These are phyloP conservation scores for Biscogniauxia mediterranea DNA, from an alignment of 2,329 filamentous ascomycete species.

Conservation along the genomic window DNA sequence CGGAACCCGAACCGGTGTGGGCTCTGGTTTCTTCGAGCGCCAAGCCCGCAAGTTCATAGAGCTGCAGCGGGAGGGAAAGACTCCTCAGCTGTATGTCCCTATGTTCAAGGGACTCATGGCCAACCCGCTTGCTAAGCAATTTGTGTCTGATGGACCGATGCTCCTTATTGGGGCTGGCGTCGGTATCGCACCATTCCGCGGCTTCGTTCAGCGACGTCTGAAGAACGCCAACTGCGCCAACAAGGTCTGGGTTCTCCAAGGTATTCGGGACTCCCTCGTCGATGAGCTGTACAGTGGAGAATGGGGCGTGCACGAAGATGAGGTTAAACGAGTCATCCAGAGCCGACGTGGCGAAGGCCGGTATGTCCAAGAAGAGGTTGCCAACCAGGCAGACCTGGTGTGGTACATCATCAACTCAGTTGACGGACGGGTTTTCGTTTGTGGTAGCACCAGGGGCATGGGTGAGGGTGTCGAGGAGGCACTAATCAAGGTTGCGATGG, in stretches of 20 bases:
- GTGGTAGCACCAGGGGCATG: slow-evolving; percentile 94
- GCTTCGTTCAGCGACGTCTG: slow-evolving; percentile 79
- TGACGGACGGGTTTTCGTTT: slow-evolving; percentile 96
- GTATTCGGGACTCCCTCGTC: slow-evolving; percentile 69
- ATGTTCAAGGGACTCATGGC: slow-evolving; percentile 99
- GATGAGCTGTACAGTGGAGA: slow-evolving; percentile 97
- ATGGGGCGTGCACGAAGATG: slow-evolving; percentile 88
- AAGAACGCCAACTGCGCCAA: slow-evolving; percentile 39
- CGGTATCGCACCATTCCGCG: slow-evolving; percentile 94
- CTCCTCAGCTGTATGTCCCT: slow-evolving; percentile 71
- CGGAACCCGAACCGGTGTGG: slow-evolving; percentile 75
- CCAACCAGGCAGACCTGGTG: slow-evolving; percentile 88
- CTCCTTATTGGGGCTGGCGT: slow-evolving; percentile 95
- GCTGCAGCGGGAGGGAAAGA: slow-evolving; percentile 59
- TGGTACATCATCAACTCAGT: slow-evolving; percentile 97
- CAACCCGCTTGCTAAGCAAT: slow-evolving; percentile 89
- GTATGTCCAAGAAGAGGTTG: slow-evolving; percentile 96
- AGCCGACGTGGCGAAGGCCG: slow-evolving; percentile 74
- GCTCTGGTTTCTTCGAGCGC: slow-evolving; percentile 90
- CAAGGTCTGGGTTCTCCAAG: slow-evolving; percentile 39
- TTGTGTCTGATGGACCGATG: slow-evolving; percentile 94
- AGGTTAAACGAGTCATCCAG: slow-evolving; percentile 80
- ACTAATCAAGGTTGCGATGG: slow-evolving; percentile 85
- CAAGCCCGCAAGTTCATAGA: slow-evolving; percentile 71
- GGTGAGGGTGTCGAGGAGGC: slow-evolving; percentile 91